Evolutionary conservation across 139 green algal species (phyloP).

Genomic region (Chlorella sorokiniana): DNA sequence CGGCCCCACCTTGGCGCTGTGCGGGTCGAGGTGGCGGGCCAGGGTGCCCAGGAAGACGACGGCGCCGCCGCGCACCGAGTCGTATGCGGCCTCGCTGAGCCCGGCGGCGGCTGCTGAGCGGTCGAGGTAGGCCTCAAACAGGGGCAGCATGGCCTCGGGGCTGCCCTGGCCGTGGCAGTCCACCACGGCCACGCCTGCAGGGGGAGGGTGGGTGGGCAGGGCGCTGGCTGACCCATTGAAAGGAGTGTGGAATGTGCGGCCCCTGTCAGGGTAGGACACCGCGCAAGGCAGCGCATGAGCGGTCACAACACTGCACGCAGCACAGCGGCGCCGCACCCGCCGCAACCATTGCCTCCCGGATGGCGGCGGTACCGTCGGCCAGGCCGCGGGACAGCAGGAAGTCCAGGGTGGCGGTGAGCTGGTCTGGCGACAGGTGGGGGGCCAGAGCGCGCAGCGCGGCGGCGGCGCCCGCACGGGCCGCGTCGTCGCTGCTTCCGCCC

Average conservation of each 20-base stretch:
- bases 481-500: background rate
- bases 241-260: background rate
- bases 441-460: slow-evolving; percentile 64
- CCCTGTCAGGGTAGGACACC: background rate
- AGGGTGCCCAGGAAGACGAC: slow-evolving; percentile 94
- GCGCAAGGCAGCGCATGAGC: background rate
- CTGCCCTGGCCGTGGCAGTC: slow-evolving; percentile 67
- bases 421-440: slow-evolving; percentile 44
- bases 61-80: slow-evolving; percentile 87
- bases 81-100: slow-evolving; percentile 72
- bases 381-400: slow-evolving; percentile 88
- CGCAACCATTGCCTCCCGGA: slow-evolving; percentile 50
- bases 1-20: slow-evolving; percentile 64
- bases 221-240: background rate
- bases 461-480: slow-evolving; percentile 59
- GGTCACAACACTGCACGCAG: slow-evolving; percentile 11
- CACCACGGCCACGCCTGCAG: slow-evolving; percentile 77
- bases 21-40: slow-evolving; percentile 74
- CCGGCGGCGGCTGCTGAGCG: background rate
- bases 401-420: slow-evolving; percentile 71
- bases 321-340: background rate
- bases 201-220: background rate
- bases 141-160: slow-evolving; percentile 76
- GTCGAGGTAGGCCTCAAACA: slow-evolving; percentile 90
- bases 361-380: slow-evolving; percentile 64